Percentiles rank a stretch among this genome's conserved stretches.
Evolutionary conservation across 208 protist genomes (phyloP).

Genomic region (Kentomonas sorsogonicus): DNA sequence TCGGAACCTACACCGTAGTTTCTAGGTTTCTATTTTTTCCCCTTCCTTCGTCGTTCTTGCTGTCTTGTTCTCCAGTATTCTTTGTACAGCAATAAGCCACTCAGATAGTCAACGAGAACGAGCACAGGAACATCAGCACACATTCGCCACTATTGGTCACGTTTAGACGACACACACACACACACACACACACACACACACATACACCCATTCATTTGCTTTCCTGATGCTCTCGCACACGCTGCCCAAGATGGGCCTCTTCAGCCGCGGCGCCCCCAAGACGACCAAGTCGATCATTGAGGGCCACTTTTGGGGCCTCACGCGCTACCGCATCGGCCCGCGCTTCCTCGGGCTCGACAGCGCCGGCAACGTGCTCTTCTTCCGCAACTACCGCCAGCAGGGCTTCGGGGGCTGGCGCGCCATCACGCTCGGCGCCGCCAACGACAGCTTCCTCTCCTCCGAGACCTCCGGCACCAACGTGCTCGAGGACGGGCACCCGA

Average conservation of each 20-base stretch:
- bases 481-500: conserved; percentile 84
- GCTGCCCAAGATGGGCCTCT: conserved; percentile 12
- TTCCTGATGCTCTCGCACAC: conserved; percentile 25
- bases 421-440: conserved; percentile 55
- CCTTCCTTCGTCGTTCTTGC: no score
- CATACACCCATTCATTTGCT: neutral
- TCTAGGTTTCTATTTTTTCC: no score
- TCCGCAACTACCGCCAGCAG: conserved; percentile 71
- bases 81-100: no score
- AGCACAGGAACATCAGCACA: no score
- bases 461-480: conserved; percentile 73
- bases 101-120: no score
- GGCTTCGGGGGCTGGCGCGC: conserved; percentile 79
- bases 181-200: neutral
- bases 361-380: conserved; percentile 83
- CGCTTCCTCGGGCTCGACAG: conserved; percentile 77
- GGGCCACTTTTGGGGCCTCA: conserved; percentile 83
- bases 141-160: no score
- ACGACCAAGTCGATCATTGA: conserved; percentile 57
- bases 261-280: conserved; percentile 25
- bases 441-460: conserved; percentile 39
- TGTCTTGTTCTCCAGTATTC: no score
- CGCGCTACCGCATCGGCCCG: conserved; percentile 74
- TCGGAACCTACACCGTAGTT: no score
- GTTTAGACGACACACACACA: no score